These are phyloP conservation scores for Symbiodinium natans DNA, from an alignment of 73 alveolate species.

Conservation along the genomic window DNA sequence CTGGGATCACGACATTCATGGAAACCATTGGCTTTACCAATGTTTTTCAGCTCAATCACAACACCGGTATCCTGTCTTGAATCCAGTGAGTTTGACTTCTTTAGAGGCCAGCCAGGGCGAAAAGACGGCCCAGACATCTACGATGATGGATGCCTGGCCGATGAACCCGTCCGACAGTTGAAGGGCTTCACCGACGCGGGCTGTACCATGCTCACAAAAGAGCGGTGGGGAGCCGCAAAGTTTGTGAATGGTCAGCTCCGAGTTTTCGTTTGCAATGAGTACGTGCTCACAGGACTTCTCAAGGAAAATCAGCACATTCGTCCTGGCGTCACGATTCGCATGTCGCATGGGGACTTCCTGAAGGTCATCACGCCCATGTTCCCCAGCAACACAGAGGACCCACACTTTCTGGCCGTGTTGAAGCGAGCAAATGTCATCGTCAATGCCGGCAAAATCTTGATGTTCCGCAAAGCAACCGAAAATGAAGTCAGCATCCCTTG, in stretches of 20 bases:
- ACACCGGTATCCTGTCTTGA: too few species aligned
- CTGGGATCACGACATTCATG: too few species aligned
- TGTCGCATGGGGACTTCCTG: constrained; percentile 13
- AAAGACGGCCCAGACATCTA: constrained; percentile 33
- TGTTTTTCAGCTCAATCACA: too few species aligned
- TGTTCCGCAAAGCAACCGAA: not conserved
- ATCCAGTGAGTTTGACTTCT: constrained; percentile 63
- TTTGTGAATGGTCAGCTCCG: constrained; percentile 19
- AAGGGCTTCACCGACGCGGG: constrained; percentile 49
- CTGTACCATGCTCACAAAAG: constrained; percentile 39
- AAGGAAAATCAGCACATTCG: not conserved
- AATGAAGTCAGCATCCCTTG: not conserved
- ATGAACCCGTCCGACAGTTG: constrained; percentile 22
- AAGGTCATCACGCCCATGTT: not conserved
- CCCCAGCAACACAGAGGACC: not conserved
- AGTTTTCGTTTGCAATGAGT: not conserved
- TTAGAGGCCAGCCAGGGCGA: constrained; percentile 25
- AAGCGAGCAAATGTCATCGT: not conserved
- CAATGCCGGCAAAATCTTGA: not conserved
- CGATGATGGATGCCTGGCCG: constrained; percentile 27
- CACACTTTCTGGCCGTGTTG: not conserved
- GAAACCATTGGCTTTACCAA: too few species aligned
- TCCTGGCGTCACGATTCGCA: too few species aligned
- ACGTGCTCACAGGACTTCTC: not conserved
- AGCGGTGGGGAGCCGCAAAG: constrained; percentile 46